Base-by-base conservation (phyloP, 2,329 filamentous ascomycete genomes). In the Aspergillus novofumigatus region DNA sequence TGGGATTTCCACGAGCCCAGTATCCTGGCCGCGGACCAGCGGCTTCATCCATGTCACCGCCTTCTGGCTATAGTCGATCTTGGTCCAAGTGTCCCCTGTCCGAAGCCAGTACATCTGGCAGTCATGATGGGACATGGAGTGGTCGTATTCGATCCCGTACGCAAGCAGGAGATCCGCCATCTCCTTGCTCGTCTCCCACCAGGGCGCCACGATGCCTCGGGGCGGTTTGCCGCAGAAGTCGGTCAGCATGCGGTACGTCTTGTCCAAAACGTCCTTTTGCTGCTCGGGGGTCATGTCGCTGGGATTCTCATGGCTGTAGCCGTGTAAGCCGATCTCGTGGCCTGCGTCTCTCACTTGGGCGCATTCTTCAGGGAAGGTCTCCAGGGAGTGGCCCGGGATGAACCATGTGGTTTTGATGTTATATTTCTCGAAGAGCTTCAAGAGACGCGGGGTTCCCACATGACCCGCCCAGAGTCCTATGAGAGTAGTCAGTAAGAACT, bases 181-280 rank as follows among this genome's bases (percentile, higher is more conserved):
- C 67, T 90, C 88, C 61, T 83, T 81, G 58, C 82, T 86, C 0
- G 83, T 86, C 67, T 91, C 88, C 88, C 88, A 92, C 81, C 84
- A 92, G 0, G 89, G 89, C 0, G 88, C 88, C 0, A 91, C 88
- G 42, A 82, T 86, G 1, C 89, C 89, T 0, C 87, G 78, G 0
- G 90, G 90, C 0, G 88, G 87, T 72, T 91, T 91, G 10, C 88
- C 86, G 56, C 82, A 83, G 71, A 92, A 92, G 0, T 90, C 85
- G 0, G 85, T 90, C 28, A 93, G 79, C 75, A 91, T 79, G 25
- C 81, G 81, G 73, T 86, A 91, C 2, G 88, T 90, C 75, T 92
- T 91, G 67, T 91, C 88, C 20, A 93, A 80, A 17, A 92, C 86
- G 56, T 89, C 87, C 14, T 81, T 82, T 70, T 92, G 89, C 73